Evolutionary conservation across 164 flowering plant species (phyloP), one percentile per base, ranked within the genome.

Genomic region (Echeveria elegans): DNA sequence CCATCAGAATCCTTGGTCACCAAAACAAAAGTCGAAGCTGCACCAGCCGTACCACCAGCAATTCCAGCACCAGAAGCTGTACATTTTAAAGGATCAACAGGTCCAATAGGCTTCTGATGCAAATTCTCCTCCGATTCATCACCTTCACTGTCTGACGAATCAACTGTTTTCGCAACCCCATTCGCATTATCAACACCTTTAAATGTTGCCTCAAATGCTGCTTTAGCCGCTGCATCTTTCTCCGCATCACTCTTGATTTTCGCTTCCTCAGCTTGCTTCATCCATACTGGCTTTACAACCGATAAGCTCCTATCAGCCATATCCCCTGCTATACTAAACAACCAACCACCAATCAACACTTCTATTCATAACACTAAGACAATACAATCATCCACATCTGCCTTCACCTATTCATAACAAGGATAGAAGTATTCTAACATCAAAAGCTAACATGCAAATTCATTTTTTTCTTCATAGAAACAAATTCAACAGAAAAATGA

Each of bases 141-240:
- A 0, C 69, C 82, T 3, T 88, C 97, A 63, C 90, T 84, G 26
- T 89, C 96, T 0, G 87, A 82, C 19, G 77, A 78, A 47, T 45
- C 56, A 6, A 52, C 79, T 0, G 70, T 34, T 23, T 77, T 78
- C 23, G 73, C 75, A 12, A 65, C 73, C 14, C 29, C 59, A 0
- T 63, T 63, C 6, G 31, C 76, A 41, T 75, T 81, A 18, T 82
- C 88, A 1, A 83, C 80, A 6, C 74, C 88, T 72, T 86, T 92
- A 82, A 95, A 95, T 1, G 99, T 95, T 41, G 99, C 99, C 37
- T 95, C 99, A 37, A 95, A 95, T 3, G 99, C 99, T 5, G 99
- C 99, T 73, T 92, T 95, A 0, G 99, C 99, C 0, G 97, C 97
- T 0, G 99, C 99, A 6, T 76, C 79, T 73, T 88, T 94, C 73